Percentiles rank a stretch among this genome's conserved stretches.
These are phyloP conservation scores for Pelargonium fulgidum DNA, from an alignment of 441 rosid species.

Conservation along the genomic window DNA sequence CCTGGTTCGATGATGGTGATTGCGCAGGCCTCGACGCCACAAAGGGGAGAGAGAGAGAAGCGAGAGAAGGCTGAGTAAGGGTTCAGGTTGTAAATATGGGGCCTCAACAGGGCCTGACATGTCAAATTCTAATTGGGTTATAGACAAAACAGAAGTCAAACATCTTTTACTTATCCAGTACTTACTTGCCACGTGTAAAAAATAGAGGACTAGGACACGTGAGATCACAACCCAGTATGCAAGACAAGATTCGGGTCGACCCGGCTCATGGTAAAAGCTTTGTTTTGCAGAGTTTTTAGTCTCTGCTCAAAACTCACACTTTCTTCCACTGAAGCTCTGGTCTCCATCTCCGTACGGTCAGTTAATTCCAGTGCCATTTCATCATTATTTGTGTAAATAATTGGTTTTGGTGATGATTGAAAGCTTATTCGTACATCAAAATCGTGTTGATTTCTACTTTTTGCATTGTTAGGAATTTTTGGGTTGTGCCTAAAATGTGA, in stretches of 20 bases:
- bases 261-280: conserved; percentile 4
- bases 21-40: conserved; percentile 21
- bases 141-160: conserved; percentile 28
- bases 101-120: conserved; percentile 39
- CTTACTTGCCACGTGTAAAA: conserved; percentile 23
- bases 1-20: conserved; percentile 29
- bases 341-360: background rate
- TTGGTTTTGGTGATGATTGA: background rate
- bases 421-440: background rate
- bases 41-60: conserved; percentile 11
- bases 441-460: background rate
- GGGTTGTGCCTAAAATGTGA: background rate
- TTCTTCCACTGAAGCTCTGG: background rate
- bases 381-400: background rate
- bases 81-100: conserved; percentile 50
- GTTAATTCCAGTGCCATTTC: background rate
- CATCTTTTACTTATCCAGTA: conserved; percentile 4
- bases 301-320: background rate
- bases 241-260: conserved; percentile 14
- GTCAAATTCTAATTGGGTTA: conserved; percentile 35
- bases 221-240: conserved; percentile 22
- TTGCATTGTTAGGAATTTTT: background rate
- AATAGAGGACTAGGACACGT: conserved; percentile 28
- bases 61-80: conserved; percentile 25
- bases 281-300: conserved; percentile 15